Conservation (phyloP, 192 early-diverging fungal species). For the Coemansia sp. region DNA sequence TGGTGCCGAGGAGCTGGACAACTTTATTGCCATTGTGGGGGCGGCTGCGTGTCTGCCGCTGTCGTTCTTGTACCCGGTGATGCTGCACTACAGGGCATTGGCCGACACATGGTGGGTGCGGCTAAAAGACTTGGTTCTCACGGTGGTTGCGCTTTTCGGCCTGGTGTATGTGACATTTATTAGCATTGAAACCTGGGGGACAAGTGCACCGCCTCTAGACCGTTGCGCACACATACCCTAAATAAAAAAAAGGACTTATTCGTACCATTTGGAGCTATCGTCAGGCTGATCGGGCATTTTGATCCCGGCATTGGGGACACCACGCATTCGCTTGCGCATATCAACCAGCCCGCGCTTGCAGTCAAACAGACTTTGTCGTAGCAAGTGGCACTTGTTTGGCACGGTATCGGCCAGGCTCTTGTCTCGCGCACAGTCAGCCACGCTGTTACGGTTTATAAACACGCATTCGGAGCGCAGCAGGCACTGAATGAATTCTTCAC, state of each 20-base stretch:
- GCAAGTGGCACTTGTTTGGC: slow-evolving; percentile 34
- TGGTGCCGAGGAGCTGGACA: slow-evolving; percentile 76
- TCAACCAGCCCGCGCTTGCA: slow-evolving; percentile 53
- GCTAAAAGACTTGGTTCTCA: slow-evolving; percentile 60
- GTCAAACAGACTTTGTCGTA: slow-evolving; percentile 46
- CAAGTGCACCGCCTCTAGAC: slow-evolving; percentile 33
- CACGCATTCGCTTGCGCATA: slow-evolving; percentile 50
- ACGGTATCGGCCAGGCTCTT: slow-evolving; percentile 35
- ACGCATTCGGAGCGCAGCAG: slow-evolving; percentile 50
- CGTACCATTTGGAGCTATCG: slow-evolving; percentile 39
- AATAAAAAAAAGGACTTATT: slow-evolving; percentile 2
- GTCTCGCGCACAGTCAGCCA: slow-evolving; percentile 40
- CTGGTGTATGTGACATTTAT: slow-evolving; percentile 81
- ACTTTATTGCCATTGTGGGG: slow-evolving; percentile 81
- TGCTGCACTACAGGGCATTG: slow-evolving; percentile 75
- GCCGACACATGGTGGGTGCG: slow-evolving; percentile 53
- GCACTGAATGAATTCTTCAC: slow-evolving; percentile 49
- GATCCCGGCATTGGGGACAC: slow-evolving; percentile 34
- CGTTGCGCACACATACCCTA: slow-evolving; percentile 15
- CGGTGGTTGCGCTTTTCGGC: slow-evolving; percentile 66
- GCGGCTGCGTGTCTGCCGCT: slow-evolving; percentile 71
- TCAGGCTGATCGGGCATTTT: slow-evolving; percentile 20
- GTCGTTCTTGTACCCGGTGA: slow-evolving; percentile 84
- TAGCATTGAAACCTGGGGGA: slow-evolving; percentile 59
- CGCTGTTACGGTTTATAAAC: slow-evolving; percentile 41